These are phyloP conservation scores for Triticum urartu DNA, from an alignment of 176 grass and related monocot genomes.

Conservation along the genomic window DNA sequence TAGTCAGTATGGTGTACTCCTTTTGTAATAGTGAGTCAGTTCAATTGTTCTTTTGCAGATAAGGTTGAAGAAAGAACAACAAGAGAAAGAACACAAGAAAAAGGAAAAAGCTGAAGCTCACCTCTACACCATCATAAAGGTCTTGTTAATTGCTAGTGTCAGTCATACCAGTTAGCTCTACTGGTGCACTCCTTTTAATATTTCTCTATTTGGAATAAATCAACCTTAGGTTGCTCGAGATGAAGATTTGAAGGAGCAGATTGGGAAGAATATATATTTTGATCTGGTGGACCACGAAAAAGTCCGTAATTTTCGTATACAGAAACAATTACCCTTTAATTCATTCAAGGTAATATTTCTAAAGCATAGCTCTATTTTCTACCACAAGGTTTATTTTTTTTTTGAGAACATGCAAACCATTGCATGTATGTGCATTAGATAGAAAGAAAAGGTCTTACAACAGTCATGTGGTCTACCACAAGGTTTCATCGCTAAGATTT, in stretches of 20 bases:
- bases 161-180: conserved; percentile 6
- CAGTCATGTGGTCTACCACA: background rate
- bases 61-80: conserved; percentile 99
- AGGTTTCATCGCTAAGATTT: background rate
- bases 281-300: conserved; percentile 98
- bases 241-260: conserved; percentile 77
- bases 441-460: background rate
- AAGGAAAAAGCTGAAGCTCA: conserved; percentile 98
- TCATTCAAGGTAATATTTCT: conserved; percentile 75
- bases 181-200: conserved; percentile 13
- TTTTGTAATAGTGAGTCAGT: conserved; percentile 16
- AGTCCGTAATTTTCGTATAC: conserved; percentile 94
- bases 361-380: conserved; percentile 1
- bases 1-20: conserved; percentile 20
- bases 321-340: conserved; percentile 91
- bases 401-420: too few relatives aligned
- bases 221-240: conserved; percentile 74
- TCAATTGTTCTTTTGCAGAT: conserved; percentile 58
- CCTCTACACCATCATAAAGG: conserved; percentile 98
- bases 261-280: conserved; percentile 94
- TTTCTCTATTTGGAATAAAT: conserved; percentile 26
- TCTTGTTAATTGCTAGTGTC: conserved; percentile 30
- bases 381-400: background rate
- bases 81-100: conserved; percentile 98
- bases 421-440: background rate